phyloP scores from a whole-genome alignment of 371 early-diverging fungal genomes.

The Quaeritorhiza haematococci region DNA sequence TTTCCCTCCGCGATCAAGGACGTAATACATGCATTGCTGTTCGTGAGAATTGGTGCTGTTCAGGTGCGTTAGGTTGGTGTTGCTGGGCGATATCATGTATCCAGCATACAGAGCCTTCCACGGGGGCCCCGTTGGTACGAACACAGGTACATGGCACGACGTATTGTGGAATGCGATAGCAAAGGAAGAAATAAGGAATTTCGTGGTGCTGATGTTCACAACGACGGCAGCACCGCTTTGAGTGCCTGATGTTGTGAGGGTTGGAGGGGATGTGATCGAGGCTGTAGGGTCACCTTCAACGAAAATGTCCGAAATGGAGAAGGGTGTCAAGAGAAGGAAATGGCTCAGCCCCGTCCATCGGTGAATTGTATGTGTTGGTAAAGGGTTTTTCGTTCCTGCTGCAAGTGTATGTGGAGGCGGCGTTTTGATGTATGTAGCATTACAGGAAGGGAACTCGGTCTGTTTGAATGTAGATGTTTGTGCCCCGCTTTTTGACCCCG shows the following conservation, averaged over 20 bases:
- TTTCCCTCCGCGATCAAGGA: too few species aligned
- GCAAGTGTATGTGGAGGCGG: background rate
- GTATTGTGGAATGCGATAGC: slow-evolving; percentile 69
- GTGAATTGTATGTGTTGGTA: slow-evolving; percentile 35
- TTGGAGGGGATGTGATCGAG: slow-evolving; percentile 20
- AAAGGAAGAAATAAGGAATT: slow-evolving; percentile 64
- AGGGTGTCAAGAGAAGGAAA: slow-evolving; percentile 46
- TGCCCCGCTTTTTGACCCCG: background rate
- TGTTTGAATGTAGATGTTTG: background rate
- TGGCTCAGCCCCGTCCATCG: slow-evolving; percentile 54
- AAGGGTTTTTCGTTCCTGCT: background rate
- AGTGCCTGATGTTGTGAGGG: too few species aligned
- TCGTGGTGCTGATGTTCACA: slow-evolving; percentile 59
- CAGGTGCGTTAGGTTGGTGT: too few species aligned
- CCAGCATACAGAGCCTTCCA: slow-evolving; percentile 63
- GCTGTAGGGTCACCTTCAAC: slow-evolving; percentile 34
- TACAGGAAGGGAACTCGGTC: too few species aligned
- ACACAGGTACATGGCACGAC: slow-evolving; percentile 66
- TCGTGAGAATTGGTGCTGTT: too few species aligned
- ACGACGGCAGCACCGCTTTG: slow-evolving; percentile 1
- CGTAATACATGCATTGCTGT: too few species aligned
- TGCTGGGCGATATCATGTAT: slow-evolving; percentile 43
- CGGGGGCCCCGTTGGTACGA: slow-evolving; percentile 66
- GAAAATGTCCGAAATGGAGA: slow-evolving; percentile 13
- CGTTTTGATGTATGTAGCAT: too few species aligned